A percentile compares a stretch with the other conserved stretches of the same genome.
phyloP scores from a whole-genome alignment of 305 asterid genomes.

The Fraxinus dipetala region DNA sequence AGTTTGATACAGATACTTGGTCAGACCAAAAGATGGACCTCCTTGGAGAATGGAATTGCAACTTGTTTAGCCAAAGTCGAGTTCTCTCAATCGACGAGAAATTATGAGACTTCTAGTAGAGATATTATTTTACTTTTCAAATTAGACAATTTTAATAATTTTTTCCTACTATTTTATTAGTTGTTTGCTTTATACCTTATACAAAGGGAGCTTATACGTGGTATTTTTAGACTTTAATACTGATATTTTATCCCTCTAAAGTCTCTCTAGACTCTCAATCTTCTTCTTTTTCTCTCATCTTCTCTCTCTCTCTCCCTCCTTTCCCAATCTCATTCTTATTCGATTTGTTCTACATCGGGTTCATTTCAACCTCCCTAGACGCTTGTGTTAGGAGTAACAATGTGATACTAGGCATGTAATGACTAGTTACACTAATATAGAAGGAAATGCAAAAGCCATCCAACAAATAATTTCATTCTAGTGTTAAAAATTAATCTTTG shows the following conservation, averaged over 20 bases:
- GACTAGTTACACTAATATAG: background rate
- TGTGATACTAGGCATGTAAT: background rate
- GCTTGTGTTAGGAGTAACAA: background rate
- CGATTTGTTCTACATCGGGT: background rate
- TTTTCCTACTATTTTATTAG: background rate
- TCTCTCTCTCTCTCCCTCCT: background rate
- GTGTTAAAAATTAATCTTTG: background rate
- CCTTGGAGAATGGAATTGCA: background rate
- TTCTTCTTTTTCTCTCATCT: background rate
- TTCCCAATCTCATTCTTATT: background rate
- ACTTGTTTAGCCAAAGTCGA: background rate
- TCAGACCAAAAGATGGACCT: background rate
- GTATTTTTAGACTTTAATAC: background rate
- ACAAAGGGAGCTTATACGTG: background rate
- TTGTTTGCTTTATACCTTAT: background rate
- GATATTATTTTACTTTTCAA: background rate
- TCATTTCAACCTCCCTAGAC: background rate
- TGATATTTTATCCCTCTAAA: background rate
- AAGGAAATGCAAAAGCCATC: background rate
- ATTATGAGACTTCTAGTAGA: background rate
- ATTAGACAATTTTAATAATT: background rate
- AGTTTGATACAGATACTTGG: background rate
- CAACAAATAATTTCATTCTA: background rate
- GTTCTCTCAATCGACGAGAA: background rate
- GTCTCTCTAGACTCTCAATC: background rate